Percentiles rank a stretch among this genome's conserved stretches.
Conservation (phyloP, 2,329 filamentous ascomycete species). For the Alternaria sp. region DNA sequence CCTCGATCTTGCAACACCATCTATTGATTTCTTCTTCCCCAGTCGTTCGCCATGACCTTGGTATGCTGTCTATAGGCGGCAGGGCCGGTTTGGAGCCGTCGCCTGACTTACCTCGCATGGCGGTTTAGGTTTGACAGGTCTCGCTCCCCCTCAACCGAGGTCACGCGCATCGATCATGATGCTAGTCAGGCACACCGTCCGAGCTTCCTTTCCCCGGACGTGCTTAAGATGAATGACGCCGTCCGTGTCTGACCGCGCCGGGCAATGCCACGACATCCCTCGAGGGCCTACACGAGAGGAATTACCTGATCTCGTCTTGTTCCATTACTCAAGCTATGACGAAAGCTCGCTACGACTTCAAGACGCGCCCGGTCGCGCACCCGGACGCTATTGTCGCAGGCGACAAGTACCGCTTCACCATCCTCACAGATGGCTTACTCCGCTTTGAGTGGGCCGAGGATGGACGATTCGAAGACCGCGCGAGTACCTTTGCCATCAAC, state of each 20-base stretch:
- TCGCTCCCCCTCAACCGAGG: slow-evolving; percentile 22
- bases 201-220: slow-evolving; percentile 28
- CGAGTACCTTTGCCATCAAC: slow-evolving; percentile 67
- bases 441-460: slow-evolving; percentile 69
- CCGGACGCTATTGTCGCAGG: slow-evolving; percentile 55
- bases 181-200: slow-evolving; percentile 19
- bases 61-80: slow-evolving; percentile 13
- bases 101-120: slow-evolving; percentile 25
- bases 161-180: slow-evolving; percentile 31
- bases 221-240: slow-evolving; percentile 28
- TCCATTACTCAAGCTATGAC: slow-evolving; percentile 30
- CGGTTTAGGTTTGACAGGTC: slow-evolving; percentile 4
- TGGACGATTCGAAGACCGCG: slow-evolving; percentile 66
- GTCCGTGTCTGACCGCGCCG: slow-evolving; percentile 20
- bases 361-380: slow-evolving; percentile 53
- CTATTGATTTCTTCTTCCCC: slow-evolving; percentile 13
- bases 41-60: slow-evolving; percentile 12
- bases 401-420: slow-evolving; percentile 64
- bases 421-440: slow-evolving; percentile 63
- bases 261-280: slow-evolving; percentile 22
- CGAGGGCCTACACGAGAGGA: slow-evolving; percentile 12
- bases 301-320: slow-evolving; percentile 12
- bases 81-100: slow-evolving; percentile 21
- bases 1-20: slow-evolving; percentile 16
- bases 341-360: slow-evolving; percentile 51